A percentile compares a stretch with the other conserved stretches of the same genome.
Conservation (phyloP, 805 yeast species). For the Wickerhamiella lipophila region DNA sequence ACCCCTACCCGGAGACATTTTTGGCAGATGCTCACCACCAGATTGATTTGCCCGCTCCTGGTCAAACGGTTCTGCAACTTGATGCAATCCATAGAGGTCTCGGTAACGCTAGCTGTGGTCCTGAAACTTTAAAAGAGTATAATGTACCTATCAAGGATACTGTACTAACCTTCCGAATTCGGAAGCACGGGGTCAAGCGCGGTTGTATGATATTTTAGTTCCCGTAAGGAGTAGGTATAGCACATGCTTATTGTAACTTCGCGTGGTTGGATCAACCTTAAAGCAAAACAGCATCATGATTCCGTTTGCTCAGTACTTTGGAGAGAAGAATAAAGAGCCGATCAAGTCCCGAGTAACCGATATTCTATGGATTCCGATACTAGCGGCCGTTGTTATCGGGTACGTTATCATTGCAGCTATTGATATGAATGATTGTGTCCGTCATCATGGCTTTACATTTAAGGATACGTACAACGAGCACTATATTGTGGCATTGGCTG, state of each 20-base stretch:
- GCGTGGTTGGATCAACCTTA: not conserved
- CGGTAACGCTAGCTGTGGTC: constrained; percentile 26
- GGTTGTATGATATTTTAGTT: constrained; percentile 1
- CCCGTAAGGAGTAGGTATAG: not conserved
- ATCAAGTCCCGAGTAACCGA: constrained; percentile 13
- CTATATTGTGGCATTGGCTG: constrained; percentile 59
- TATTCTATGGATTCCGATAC: constrained; percentile 21
- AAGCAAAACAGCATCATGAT: not conserved
- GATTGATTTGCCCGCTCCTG: constrained; percentile 18
- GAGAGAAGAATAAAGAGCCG: constrained; percentile 1
- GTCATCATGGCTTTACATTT: constrained; percentile 45
- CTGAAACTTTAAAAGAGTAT: constrained; percentile 20
- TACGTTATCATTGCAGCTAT: constrained; percentile 60
- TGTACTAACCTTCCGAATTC: not conserved
- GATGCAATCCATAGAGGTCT: constrained; percentile 24
- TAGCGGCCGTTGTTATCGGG: constrained; percentile 39
- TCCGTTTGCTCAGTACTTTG: not conserved
- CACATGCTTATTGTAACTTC: not conserved
- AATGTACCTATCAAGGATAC: constrained; percentile 6
- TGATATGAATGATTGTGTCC: constrained; percentile 50
- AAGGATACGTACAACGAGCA: constrained; percentile 50
- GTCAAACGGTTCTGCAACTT: constrained; percentile 18
- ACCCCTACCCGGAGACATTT: constrained; percentile 13
- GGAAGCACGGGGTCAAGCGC: constrained; percentile 2
- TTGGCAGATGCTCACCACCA: constrained; percentile 23